These are phyloP conservation scores for Platanthera zijinensis DNA, from an alignment of 106 monocot species.

Conservation along the genomic window DNA sequence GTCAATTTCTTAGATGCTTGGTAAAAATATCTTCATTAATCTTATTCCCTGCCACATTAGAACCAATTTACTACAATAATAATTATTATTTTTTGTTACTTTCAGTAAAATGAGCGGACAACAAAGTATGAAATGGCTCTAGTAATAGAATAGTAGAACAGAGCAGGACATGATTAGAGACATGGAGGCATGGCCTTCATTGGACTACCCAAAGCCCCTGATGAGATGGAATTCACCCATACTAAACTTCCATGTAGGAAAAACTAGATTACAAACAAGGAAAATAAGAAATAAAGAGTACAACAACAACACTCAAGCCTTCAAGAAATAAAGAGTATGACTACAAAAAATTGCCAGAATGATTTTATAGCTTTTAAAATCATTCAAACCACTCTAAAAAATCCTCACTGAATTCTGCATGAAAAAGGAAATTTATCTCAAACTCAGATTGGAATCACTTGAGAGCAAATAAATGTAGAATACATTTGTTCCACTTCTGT, in stretches of 20 bases:
- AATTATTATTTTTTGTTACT: neutral
- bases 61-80: neutral
- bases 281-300: neutral
- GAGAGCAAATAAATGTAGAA: neutral
- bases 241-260: constrained; percentile 26
- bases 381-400: constrained; percentile 23
- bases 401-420: constrained; percentile 35
- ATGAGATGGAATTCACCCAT: constrained; percentile 48
- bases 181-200: neutral
- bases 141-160: neutral
- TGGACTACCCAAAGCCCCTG: constrained; percentile 29
- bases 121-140: neutral
- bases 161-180: neutral
- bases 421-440: neutral
- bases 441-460: neutral
- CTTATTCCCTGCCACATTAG: neutral
- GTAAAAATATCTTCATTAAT: neutral
- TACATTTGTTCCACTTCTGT: neutral
- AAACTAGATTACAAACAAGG: neutral
- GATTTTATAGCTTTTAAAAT: constrained; percentile 30
- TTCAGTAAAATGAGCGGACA: neutral
- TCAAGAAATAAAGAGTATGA: neutral
- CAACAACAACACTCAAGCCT: too few relatives aligned
- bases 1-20: neutral
- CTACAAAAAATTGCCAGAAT: neutral